Conservation (phyloP, 805 yeast genomes). For the Monosporozyma aerobia region DNA sequence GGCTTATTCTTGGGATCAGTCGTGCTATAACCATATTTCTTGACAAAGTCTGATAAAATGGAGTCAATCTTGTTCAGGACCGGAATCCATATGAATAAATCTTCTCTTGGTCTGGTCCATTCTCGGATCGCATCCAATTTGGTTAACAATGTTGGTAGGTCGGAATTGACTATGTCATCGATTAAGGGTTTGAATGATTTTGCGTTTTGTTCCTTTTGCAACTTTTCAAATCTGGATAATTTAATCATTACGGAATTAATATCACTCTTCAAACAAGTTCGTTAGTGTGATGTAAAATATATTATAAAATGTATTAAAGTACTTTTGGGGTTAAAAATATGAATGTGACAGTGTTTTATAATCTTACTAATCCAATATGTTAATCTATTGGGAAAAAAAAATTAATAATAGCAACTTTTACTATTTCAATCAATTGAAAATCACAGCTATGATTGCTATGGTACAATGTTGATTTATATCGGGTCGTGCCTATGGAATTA, state of each 20-base stretch:
- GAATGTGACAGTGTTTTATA: background rate
- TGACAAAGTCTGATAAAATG: constrained; percentile 45
- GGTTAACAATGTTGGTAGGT: constrained; percentile 34
- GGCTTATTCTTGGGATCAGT: constrained; percentile 34
- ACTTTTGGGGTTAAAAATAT: background rate
- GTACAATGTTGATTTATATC: background rate
- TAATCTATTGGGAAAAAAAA: background rate
- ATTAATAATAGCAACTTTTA: background rate
- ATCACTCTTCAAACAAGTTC: background rate
- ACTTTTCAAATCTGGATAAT: constrained; percentile 23
- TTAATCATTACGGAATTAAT: constrained; percentile 16
- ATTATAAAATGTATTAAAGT: background rate
- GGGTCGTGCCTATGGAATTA: background rate
- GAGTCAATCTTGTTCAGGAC: constrained; percentile 69
- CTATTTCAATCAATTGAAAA: background rate
- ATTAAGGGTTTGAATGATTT: constrained; percentile 29
- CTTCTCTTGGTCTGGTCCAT: constrained; percentile 61
- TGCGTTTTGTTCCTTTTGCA: constrained; percentile 39
- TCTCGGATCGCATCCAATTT: constrained; percentile 31
- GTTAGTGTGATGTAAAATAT: background rate
- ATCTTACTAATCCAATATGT: background rate
- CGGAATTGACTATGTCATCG: constrained; percentile 32
- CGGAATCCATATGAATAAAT: constrained; percentile 67
- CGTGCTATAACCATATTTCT: constrained; percentile 36
- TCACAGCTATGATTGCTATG: background rate